Conservation (phyloP, 345 rosid species). For the Syzygium grande region DNA sequence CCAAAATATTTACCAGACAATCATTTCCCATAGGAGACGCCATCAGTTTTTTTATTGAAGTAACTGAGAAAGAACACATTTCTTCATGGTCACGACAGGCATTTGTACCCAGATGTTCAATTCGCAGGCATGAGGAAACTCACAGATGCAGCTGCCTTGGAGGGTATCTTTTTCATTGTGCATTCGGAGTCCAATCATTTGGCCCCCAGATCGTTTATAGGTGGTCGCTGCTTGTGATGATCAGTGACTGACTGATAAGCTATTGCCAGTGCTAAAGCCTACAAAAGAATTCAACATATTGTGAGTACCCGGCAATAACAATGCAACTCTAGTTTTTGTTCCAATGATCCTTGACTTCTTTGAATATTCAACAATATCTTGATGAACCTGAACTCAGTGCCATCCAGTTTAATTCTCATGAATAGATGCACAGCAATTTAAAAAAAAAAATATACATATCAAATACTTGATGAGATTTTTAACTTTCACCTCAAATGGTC, state of each 20-base stretch:
- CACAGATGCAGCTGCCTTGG: conserved; percentile 30
- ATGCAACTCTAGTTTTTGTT: not conserved
- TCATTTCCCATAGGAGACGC: not conserved
- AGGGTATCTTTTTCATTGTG: conserved; percentile 29
- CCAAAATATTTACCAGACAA: not conserved
- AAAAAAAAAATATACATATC: not conserved
- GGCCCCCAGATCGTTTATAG: conserved; percentile 63
- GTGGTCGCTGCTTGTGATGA: conserved; percentile 74
- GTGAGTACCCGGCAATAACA: not conserved
- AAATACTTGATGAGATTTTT: not conserved
- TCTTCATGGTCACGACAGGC: not conserved
- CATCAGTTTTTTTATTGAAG: not conserved
- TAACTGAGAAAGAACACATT: not conserved
- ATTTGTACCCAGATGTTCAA: not conserved
- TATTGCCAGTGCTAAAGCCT: conserved; percentile 91
- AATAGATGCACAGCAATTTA: not conserved
- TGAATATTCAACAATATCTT: not conserved
- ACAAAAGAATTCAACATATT: not conserved
- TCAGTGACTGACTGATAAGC: conserved; percentile 71
- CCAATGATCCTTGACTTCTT: not conserved
- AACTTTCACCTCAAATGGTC: not conserved
- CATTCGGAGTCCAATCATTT: conserved; percentile 36
- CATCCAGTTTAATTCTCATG: not conserved
- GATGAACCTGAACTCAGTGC: not conserved
- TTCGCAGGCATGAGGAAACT: not conserved